Conservation (phyloP, 2,329 filamentous ascomycete species). For the Bipolaris zeicola region DNA sequence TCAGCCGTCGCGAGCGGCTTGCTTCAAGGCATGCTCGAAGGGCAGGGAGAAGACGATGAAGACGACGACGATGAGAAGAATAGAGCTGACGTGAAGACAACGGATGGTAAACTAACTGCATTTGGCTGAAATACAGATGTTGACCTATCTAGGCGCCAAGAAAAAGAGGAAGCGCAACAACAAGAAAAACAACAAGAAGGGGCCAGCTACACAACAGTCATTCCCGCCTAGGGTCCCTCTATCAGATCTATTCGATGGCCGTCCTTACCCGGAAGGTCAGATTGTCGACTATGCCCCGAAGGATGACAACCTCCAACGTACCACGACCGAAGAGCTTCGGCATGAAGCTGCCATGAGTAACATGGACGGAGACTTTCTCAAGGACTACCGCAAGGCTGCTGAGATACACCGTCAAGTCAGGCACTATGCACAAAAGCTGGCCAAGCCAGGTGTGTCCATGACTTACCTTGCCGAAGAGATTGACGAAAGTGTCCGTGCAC, state of each 20-base stretch:
- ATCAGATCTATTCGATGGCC: constrained; percentile 70
- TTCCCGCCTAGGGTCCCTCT: constrained; percentile 74
- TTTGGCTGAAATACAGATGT: neutral
- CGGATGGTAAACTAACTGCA: constrained; percentile 21
- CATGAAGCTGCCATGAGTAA: constrained; percentile 67
- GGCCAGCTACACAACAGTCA: constrained; percentile 64
- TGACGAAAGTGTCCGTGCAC: constrained; percentile 75
- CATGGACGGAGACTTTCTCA: constrained; percentile 75
- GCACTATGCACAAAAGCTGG: constrained; percentile 75
- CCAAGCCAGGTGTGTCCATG: constrained; percentile 78
- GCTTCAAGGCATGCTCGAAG: constrained; percentile 46
- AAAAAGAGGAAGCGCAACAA: constrained; percentile 75
- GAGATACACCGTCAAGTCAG: constrained; percentile 86
- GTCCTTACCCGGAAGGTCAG: constrained; percentile 74
- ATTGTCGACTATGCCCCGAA: constrained; percentile 69
- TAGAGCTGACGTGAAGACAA: constrained; percentile 40
- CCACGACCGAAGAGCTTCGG: constrained; percentile 80
- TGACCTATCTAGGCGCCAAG: constrained; percentile 60
- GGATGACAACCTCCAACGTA: constrained; percentile 76
- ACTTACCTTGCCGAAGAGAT: constrained; percentile 82
- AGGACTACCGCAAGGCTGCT: constrained; percentile 82
- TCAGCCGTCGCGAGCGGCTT: constrained; percentile 45
- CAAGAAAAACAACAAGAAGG: constrained; percentile 74
- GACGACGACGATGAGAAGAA: constrained; percentile 42
- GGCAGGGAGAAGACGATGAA: constrained; percentile 56